phyloP scores from a whole-genome alignment of 345 rosid species.

The Eucalyptus polyanthemos region DNA sequence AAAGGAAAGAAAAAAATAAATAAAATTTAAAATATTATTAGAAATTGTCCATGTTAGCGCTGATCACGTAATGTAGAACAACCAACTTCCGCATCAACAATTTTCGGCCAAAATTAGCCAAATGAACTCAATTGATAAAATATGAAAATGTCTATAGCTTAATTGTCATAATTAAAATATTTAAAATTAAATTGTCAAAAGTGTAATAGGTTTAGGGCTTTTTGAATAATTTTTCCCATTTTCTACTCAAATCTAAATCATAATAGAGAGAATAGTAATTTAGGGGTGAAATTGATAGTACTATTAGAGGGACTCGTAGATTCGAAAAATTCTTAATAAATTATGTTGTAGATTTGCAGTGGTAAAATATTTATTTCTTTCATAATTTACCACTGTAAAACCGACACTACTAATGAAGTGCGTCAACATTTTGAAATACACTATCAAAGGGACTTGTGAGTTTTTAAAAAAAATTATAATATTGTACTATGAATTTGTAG shows the following conservation, averaged over 20 bases:
- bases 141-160: too few species aligned
- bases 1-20: too few species aligned
- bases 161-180: too few species aligned
- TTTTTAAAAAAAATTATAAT: not conserved
- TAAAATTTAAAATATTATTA: too few species aligned
- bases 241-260: not conserved
- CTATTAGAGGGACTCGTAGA: not conserved
- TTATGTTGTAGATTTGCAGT: not conserved
- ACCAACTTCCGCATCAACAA: fast-evolving
- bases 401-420: not conserved
- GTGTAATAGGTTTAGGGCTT: too few species aligned
- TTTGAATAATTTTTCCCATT: too few species aligned
- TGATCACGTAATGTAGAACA: fast-evolving
- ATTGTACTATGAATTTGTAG: not conserved
- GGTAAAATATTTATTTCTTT: not conserved
- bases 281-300: not conserved
- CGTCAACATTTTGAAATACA: not conserved
- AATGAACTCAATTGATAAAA: too few species aligned
- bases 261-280: not conserved
- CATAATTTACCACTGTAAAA: not conserved
- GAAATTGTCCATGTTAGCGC: fast-evolving
- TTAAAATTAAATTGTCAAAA: too few species aligned
- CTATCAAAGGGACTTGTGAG: not conserved
- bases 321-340: not conserved
- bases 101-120: fast-evolving